Evolutionary conservation across 331 rosid species (phyloP).

Genomic region (Malus hybrid): DNA sequence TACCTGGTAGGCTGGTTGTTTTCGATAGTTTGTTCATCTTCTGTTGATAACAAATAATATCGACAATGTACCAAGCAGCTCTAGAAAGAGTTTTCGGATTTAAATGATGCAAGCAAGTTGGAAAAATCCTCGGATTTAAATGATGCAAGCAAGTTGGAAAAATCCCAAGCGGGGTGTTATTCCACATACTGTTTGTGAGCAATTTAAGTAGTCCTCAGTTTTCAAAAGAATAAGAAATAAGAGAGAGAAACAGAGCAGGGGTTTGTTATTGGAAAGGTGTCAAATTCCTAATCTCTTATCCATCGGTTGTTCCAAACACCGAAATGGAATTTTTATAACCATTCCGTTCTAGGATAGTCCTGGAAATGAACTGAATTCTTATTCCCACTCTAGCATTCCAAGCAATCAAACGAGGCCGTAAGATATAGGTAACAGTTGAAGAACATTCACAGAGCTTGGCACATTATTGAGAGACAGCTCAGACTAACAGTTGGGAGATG

Average conservation of each 20-base stretch:
- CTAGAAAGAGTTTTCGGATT: neutral
- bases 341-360: no score
- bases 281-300: no score
- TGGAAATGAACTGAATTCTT: no score
- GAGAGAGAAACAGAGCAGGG: neutral
- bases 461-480: neutral
- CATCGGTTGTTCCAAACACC: no score
- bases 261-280: neutral
- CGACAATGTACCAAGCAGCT: neutral
- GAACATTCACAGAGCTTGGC: neutral
- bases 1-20: no score
- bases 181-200: neutral
- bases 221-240: neutral
- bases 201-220: neutral
- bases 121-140: neutral
- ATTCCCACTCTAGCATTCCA: no score
- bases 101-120: neutral
- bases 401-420: no score
- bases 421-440: neutral
- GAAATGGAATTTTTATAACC: no score
- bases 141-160: neutral
- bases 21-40: no score
- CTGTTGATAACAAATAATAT: no score
- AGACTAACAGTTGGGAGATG: neutral
- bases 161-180: neutral